Evolutionary conservation across 768 basidiomycete species (phyloP).

Genomic region (Boletus rubescentipes): DNA sequence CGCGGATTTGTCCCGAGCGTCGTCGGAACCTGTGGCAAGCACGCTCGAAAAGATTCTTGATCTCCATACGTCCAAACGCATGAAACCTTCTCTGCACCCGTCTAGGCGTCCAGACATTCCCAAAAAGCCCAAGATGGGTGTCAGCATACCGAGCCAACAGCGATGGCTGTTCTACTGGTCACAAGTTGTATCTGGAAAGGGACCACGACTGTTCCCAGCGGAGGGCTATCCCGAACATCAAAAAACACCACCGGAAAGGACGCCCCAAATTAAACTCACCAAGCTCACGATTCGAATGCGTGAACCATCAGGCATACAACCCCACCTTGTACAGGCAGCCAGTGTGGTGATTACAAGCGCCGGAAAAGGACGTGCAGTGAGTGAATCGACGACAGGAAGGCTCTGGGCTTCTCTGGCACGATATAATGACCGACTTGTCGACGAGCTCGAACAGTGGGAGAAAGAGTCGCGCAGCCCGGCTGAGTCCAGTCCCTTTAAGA

Average conservation of each 20-base stretch:
- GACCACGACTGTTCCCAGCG: conserved; percentile 44
- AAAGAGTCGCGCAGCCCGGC: conserved; percentile 43
- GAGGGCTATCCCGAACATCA: conserved; percentile 3
- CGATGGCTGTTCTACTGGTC: conserved; percentile 83
- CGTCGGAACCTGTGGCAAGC: conserved; percentile 27
- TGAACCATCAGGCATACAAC: conserved; percentile 51
- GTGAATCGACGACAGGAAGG: conserved; percentile 36
- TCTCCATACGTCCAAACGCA: conserved; percentile 67
- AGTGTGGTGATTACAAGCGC: conserved; percentile 51
- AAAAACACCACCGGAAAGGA: conserved; percentile 5
- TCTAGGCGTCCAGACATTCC: conserved; percentile 15
- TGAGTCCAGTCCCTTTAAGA: conserved; percentile 44
- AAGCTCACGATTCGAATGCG: conserved; percentile 60
- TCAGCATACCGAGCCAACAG: conserved; percentile 79
- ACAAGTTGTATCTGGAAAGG: conserved; percentile 54
- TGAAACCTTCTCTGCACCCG: conserved; percentile 41
- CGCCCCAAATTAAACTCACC: conserved; percentile 40
- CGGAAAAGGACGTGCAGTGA: conserved; percentile 34
- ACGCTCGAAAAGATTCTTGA: conserved; percentile 57
- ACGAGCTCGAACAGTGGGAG: conserved; percentile 64
- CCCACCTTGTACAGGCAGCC: conserved; percentile 55
- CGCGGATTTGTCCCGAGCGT: conserved; percentile 9
- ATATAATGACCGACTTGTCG: conserved; percentile 72
- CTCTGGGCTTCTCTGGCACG: conserved; percentile 78
- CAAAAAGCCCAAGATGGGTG: conserved; percentile 50